Evolutionary conservation across 225 moss, liverwort and hornwort genomes (phyloP), one percentile per base, ranked within the genome.

Genomic region (Asterella californica): DNA sequence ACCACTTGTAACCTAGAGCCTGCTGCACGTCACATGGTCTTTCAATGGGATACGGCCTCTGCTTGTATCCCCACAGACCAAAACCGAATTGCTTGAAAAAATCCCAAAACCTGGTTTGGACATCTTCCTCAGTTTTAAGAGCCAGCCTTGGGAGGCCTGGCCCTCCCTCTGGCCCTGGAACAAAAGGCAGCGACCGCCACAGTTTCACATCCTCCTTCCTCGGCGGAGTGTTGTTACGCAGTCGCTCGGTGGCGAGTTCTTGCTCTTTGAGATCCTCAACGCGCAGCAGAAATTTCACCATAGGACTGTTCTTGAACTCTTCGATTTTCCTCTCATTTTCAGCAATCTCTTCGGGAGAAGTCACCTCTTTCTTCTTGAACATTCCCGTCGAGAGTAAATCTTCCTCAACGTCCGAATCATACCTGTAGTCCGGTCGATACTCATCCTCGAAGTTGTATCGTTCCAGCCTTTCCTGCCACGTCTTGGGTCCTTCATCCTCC

Each of bases 21-120:
- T 99, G 97, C 85, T 95, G 93, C 78, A 99, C 88, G 83, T 99
- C 97, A 52, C 91, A 89, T 5, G 97, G 95, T 2, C 75, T 83
- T 24, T 78, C 78, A 1, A 77, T 52, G 24, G 96, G 94, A 54
- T 97, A 97, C 19, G 96, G 90, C 22, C 94, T 85, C 82, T 97
- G 94, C 57, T 90, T 85, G 83, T 97, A 97, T 12, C 93, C 93
- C 96, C 96, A 94, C 34, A 97, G 82, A 4, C 96, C 96, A 62
- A 94, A 97, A 63, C 93, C 83, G 46, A 94, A 97, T 79, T 97
- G 87, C 83, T 97, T 97, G 79, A 93, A 97, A 59, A 97, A 97
- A 82, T 97, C 96, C 96, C 96, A 97, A 49, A 97, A 97, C 70
- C 94, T 73, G 5, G 79, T 89, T 69, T 94, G 91, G 79, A 94